phyloP scores from a whole-genome alignment of 108 stramenopile species.

The Conticribra guillardii region DNA sequence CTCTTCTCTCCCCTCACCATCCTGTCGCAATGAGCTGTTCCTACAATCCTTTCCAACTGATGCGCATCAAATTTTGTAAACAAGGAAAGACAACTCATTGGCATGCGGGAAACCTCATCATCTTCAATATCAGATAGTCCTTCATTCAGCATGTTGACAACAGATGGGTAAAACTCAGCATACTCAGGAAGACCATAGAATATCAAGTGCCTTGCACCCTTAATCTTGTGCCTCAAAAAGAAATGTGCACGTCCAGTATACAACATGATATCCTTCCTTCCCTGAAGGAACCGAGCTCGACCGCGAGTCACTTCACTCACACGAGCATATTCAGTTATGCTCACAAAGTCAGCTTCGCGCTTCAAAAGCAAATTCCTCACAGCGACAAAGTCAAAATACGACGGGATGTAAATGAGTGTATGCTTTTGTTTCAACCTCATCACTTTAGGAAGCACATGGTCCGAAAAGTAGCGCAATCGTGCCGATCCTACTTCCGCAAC shows the following conservation, averaged over 20 bases:
- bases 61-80: slow-evolving; percentile 92
- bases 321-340: slow-evolving; percentile 91
- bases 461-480: slow-evolving; percentile 83
- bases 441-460: slow-evolving; percentile 80
- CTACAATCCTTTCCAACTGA: slow-evolving; percentile 92
- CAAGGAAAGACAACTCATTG: slow-evolving; percentile 69
- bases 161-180: slow-evolving; percentile 88
- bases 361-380: slow-evolving; percentile 88
- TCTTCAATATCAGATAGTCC: slow-evolving; percentile 39
- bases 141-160: slow-evolving; percentile 80
- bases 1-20: slow-evolving; percentile 77
- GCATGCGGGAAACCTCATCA: slow-evolving; percentile 26
- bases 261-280: slow-evolving; percentile 88
- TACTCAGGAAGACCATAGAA: slow-evolving; percentile 94
- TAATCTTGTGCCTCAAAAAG: slow-evolving; percentile 88
- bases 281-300: slow-evolving; percentile 92
- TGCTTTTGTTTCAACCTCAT: slow-evolving; percentile 79
- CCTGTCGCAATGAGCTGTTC: slow-evolving; percentile 64
- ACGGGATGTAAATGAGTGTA: slow-evolving; percentile 90
- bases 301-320: slow-evolving; percentile 85
- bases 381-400: slow-evolving; percentile 93
- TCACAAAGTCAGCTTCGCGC: slow-evolving; percentile 70
- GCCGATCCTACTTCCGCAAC: slow-evolving; percentile 71
- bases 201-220: slow-evolving; percentile 88
- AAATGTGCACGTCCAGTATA: slow-evolving; percentile 96